Evolutionary conservation across 2,329 filamentous ascomycete genomes (phyloP), one percentile per base, ranked within the genome.

Genomic region (Dothideomycetidae sp.): DNA sequence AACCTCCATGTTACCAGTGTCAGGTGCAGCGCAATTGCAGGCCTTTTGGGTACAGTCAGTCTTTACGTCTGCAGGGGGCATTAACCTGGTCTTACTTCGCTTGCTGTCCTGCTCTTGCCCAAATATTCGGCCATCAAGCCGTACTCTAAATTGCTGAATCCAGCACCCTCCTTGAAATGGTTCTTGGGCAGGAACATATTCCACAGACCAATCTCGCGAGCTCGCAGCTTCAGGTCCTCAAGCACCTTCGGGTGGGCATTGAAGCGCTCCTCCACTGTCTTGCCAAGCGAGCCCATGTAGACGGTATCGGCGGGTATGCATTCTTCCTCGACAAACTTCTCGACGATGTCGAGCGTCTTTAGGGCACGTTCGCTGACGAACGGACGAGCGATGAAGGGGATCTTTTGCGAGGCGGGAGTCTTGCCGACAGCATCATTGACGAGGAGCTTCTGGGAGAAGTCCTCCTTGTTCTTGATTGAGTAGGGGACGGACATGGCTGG

Each of bases 171-270:
- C 59, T 80, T 83, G 70, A 94, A 96, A 63, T 94, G 86, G 51
- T 78, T 85, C 66, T 81, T 88, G 46, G 90, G 83, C 49, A 98
- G 63, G 68, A 98, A 98, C 78, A 98, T 81, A 63, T 98, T 98
- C 90, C 90, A 98, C 31, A 98, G 68, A 1, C 88, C 90, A 16
- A 93, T 71, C 49, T 79, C 70, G 53, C 70, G 73, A 31, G 88
- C 90, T 59, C 85, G 81, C 46, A 63, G 66, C 71, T 96, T 96
- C 50, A 98, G 71, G 39, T 90, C 78, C 49, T 98, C 90, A 44
- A 98, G 72, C 50, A 96, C 70, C 29, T 68, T 57, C 1, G 90
- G 88, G 56, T 92, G 81, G 28, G 68, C 62, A 47, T 79, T 71
- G 80, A 88, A 96, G 66, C 88, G 75, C 44, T 73, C 63, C 34